Conservation (phyloP, 345 rosid genomes). For the Raphanus sativus region DNA sequence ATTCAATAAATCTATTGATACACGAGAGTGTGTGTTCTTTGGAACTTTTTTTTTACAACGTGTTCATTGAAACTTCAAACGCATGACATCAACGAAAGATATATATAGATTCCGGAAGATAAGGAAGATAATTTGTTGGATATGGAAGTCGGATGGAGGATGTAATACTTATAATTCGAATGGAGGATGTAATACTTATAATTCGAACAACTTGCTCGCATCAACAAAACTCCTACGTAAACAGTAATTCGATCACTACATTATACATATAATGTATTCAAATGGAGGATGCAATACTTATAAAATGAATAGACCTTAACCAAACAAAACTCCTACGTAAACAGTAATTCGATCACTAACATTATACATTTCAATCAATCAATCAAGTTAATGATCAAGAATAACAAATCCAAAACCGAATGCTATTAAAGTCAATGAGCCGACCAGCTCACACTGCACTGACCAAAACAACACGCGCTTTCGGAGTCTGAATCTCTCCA, state of each 20-base stretch:
- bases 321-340: background rate
- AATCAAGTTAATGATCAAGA: constrained; percentile 20
- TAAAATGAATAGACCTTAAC: no score
- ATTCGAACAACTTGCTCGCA: background rate
- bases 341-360: background rate
- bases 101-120: no score
- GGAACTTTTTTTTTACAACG: no score
- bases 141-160: no score
- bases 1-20: no score
- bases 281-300: no score
- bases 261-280: no score
- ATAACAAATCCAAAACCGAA: constrained; percentile 20
- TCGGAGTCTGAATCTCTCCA: background rate
- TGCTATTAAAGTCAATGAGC: constrained; percentile 12
- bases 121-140: no score
- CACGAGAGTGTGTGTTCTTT: no score
- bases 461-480: constrained; percentile 30
- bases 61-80: no score
- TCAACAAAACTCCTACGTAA: constrained; percentile 18
- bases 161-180: background rate
- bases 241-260: no score
- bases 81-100: no score
- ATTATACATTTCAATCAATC: background rate
- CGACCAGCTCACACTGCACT: constrained; percentile 28
- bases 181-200: background rate